These are phyloP conservation scores for Leishmania tropica DNA, from an alignment of 208 protist genomes.

Conservation along the genomic window DNA sequence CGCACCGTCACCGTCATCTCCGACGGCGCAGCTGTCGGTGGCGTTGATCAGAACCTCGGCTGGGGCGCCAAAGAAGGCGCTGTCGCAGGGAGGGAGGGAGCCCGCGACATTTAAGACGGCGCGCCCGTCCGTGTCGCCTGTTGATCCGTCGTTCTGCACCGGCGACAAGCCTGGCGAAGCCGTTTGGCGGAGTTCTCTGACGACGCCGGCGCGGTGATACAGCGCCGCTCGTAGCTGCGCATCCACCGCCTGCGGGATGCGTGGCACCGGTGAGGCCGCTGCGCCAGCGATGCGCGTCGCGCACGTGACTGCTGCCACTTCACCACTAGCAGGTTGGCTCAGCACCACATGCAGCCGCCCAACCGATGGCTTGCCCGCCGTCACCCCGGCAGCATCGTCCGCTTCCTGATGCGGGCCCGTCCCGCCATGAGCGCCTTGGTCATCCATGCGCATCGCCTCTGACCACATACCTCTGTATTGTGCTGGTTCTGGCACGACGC, in stretches of 20 bases:
- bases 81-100: conserved; percentile 29
- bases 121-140: background rate
- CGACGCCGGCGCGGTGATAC: conserved; percentile 1
- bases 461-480: background rate
- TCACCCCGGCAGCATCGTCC: background rate
- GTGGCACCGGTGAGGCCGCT: background rate
- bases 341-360: conserved; percentile 13
- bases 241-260: conserved; percentile 1
- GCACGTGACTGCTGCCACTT: background rate
- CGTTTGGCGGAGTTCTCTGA: conserved; percentile 14
- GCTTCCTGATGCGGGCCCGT: background rate
- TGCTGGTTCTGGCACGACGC: too few species aligned
- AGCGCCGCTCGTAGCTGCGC: conserved; percentile 10
- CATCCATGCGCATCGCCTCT: background rate
- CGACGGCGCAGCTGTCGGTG: background rate
- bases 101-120: background rate
- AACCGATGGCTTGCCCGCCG: conserved; percentile 10
- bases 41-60: conserved; percentile 7
- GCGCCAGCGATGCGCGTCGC: background rate
- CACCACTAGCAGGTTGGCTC: background rate
- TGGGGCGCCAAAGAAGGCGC: conserved; percentile 21
- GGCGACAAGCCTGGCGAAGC: background rate
- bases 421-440: background rate
- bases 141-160: background rate
- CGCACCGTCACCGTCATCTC: background rate